Base-by-base conservation (phyloP, 306 rosid species). In the Fragaria ananassa region DNA sequence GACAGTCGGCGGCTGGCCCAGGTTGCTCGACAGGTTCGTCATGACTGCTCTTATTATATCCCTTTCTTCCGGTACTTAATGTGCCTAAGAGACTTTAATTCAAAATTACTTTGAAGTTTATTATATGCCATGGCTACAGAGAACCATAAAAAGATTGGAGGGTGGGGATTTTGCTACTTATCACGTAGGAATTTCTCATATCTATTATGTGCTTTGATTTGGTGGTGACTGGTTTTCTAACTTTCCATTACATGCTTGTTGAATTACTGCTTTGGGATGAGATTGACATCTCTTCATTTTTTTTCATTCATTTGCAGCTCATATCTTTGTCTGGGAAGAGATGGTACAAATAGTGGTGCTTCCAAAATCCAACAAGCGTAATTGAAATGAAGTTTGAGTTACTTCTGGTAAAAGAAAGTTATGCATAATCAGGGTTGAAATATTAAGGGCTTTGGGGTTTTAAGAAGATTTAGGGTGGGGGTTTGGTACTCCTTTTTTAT, bases 21-120 rank as follows among this genome's bases (percentile, higher is more conserved):
- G 81, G 91, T 83, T 85, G 89, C 89, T 66, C 85, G 80, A 56
- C 91, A 86, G 94, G 92, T 91, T 81, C 49, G 88, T 83, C 63
- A 23, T 42, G 60, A 21, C 46, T 63, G 10, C 12, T 13, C 21
- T 13, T 63, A 14, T 6, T 34, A 49, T 34, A 79, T 57, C 51
- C 70, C 45, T 70, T 64, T 37, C 37, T 83, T 10, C 81, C 68
- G 42, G 50, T 80, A 31, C 31, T 81, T 42, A 31, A 23, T 78
- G 61, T 62, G 44, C 67, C 66, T 13, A 17, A 50, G 21, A 7
- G 10, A 6, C 13, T 6, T 21, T 39, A 4, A 11, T 35, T 53
- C 17, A 72, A 37, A 21, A 5, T 70, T 10, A 54, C 37, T 25
- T 13, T 8, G 5, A 23, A 72, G 21, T n/a, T n/a, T 35, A 21